phyloP scores from a whole-genome alignment of 495 filamentous ascomycete species.

The Hypoxylon fuscum region DNA sequence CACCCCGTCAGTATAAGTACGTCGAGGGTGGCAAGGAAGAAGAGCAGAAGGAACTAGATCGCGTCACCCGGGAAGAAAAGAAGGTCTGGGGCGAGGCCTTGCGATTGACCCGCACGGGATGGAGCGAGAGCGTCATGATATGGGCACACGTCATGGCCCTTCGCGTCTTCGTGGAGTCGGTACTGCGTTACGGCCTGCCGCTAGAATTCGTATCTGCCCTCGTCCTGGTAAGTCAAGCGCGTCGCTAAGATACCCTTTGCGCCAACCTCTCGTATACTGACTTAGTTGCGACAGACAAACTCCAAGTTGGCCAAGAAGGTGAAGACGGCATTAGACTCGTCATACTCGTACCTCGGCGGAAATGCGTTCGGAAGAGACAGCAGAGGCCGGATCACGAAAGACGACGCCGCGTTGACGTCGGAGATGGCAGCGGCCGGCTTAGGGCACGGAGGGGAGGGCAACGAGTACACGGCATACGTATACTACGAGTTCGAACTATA shows the following conservation, averaged over 20 bases:
- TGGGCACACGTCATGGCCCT: conserved; percentile 92
- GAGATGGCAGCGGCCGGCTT: conserved; percentile 79
- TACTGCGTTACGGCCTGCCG: conserved; percentile 91
- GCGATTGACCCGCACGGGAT: conserved; percentile 82
- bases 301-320: conserved; percentile 83
- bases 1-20: conserved; percentile 92
- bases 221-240: conserved; percentile 78
- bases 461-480: conserved; percentile 94
- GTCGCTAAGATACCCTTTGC: background rate
- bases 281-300: conserved; percentile 69
- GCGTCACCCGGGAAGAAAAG: conserved; percentile 78
- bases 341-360: conserved; percentile 91
- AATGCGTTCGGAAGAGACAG: conserved; percentile 96
- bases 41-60: conserved; percentile 84
- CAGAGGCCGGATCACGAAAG: conserved; percentile 87
- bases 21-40: conserved; percentile 87
- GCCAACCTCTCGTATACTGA: conserved; percentile 25
- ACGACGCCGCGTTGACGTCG: conserved; percentile 76
- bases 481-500: conserved; percentile 87
- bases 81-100: conserved; percentile 93
- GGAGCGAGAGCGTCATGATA: conserved; percentile 93
- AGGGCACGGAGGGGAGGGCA: conserved; percentile 66
- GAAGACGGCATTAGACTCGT: conserved; percentile 79
- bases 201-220: conserved; percentile 85
- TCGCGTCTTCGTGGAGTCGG: conserved; percentile 95